phyloP scores from a whole-genome alignment of 768 basidiomycete species.

The Collybia sp. region DNA sequence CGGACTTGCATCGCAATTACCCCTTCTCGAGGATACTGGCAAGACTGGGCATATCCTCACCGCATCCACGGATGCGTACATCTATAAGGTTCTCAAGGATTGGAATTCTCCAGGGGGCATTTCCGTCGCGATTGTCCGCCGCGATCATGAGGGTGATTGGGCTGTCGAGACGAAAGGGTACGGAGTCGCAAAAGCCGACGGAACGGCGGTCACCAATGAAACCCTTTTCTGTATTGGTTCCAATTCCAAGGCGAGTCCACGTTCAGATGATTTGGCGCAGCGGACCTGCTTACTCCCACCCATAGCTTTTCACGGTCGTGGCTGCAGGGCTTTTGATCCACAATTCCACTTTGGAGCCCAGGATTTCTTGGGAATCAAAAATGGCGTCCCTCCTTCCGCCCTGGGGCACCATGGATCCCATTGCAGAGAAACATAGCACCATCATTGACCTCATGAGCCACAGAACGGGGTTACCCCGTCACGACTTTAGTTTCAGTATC shows the following conservation, averaged over 20 bases:
- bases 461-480: slow-evolving; percentile 13
- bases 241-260: slow-evolving; percentile 22
- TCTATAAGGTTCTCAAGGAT: slow-evolving; percentile 14
- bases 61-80: slow-evolving; percentile 13
- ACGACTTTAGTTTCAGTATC: slow-evolving; percentile 9
- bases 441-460: slow-evolving; percentile 18
- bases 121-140: slow-evolving; percentile 21
- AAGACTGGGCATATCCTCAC: slow-evolving; percentile 7
- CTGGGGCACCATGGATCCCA: slow-evolving; percentile 18
- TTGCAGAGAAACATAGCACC: slow-evolving; percentile 16
- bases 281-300: background rate
- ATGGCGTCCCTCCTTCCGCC: slow-evolving; percentile 17
- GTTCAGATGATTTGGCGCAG: background rate
- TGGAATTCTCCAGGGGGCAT: slow-evolving; percentile 23
- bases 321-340: slow-evolving; percentile 18
- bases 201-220: slow-evolving; percentile 17
- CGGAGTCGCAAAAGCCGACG: slow-evolving; percentile 18
- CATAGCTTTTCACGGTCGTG: slow-evolving; percentile 14
- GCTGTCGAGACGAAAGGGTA: slow-evolving; percentile 26
- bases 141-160: slow-evolving; percentile 17
- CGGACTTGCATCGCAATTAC: too few species aligned
- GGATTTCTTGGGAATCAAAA: slow-evolving; percentile 21
- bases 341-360: slow-evolving; percentile 14
- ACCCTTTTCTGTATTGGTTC: slow-evolving; percentile 24
- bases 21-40: too few species aligned